Base-by-base conservation (phyloP, 2,329 filamentous ascomycete genomes). In the Amylocarpus encephaloides region DNA sequence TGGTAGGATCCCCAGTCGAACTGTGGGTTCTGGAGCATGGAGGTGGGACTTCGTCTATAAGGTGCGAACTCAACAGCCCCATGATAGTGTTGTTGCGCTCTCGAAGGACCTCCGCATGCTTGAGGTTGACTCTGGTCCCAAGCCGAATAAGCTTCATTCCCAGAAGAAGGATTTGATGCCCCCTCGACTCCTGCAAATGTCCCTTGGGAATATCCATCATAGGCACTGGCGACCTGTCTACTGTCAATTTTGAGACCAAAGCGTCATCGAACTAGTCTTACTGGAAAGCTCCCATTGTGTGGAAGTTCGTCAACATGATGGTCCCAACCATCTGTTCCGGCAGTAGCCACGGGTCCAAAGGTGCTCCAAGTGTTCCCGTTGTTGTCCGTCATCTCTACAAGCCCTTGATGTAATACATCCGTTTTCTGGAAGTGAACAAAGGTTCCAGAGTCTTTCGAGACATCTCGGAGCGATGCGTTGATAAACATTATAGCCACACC, bases 351-450 rank as follows among this genome's bases (percentile, higher is more conserved):
- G 49, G 58, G 49, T 48, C 53, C 51, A 46, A 47, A 56, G 34
- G 56, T 41, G 54, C 55, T 56, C 62, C 61, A 66, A 50, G 59
- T 56, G 46, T 62, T 60, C 34, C 55, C 35, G 32, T 62, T 55
- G 58, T 62, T 62, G 44, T 62, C 61, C 51, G 55, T 55, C 62
- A 65, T 65, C 34, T 64, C 54, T 50, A 59, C 47, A 58, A 62
- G 53, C 46, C 51, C 55, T 58, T 53, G 54, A 56, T 62, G 55
- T 50, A 58, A 45, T 34, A 51, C 40, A 19, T 60, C 54, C 48
- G 49, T 36, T 58, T 52, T 54, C 32, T 58, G 49, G 48, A 36
- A 43, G 44, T 55, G 46, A 45, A 64, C 57, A 62, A 64, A 60
- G 58, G 50, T 50, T 52, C 59, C 55, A 54, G 60, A 59, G 53